Base-by-base conservation (phyloP, 352 stramenopile species). In the Phytophthora pisi region DNA sequence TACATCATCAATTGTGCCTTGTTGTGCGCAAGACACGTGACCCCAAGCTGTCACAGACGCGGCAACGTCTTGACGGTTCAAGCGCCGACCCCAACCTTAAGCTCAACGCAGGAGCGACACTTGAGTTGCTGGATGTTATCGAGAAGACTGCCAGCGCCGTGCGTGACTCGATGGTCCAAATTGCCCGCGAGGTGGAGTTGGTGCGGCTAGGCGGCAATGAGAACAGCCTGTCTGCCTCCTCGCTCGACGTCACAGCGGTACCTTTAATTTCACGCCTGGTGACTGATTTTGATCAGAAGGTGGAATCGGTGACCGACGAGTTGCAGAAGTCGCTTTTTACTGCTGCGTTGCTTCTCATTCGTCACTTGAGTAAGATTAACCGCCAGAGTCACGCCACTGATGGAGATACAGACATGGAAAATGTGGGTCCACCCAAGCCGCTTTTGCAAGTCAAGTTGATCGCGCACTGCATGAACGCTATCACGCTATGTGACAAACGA, bases 1-100 rank as follows among this genome's bases (percentile, higher is more conserved):
- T 92, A 4, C 84, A 92, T 34, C 84, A 92, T 45, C 84, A 92
- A 26, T 66, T 89, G 16, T 82, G 74, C 45, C 51, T 88, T 5
- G 78, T 90, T 9, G 57, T 92, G 15, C 70, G 67, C 31, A 92
- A 90, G 71, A 88, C 84, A 13, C 70, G 67, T 20, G 75, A 92
- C 20, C 78, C 80, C 0, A 89, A 88, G 67, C 56, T 88, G 30
- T 90, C 82, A 1, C 72, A 87, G 20, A 90, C 77, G 1, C 74
- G 68, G 5, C 77, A 79, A 26, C 84, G 80, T 59, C 51, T 71
- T 51, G 57, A 77, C 46, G 61, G n/a, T 1, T 54, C 56, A 23
- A 63, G 55, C 5, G 24, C 51, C n/a, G 59, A 74, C 8, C 15
- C 54, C 16, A 62, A 68, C 9, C 56, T 74, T 16, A 74, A 72